These are phyloP conservation scores for Alternaria gaisen DNA, from an alignment of 2,329 filamentous ascomycete genomes.

Conservation along the genomic window DNA sequence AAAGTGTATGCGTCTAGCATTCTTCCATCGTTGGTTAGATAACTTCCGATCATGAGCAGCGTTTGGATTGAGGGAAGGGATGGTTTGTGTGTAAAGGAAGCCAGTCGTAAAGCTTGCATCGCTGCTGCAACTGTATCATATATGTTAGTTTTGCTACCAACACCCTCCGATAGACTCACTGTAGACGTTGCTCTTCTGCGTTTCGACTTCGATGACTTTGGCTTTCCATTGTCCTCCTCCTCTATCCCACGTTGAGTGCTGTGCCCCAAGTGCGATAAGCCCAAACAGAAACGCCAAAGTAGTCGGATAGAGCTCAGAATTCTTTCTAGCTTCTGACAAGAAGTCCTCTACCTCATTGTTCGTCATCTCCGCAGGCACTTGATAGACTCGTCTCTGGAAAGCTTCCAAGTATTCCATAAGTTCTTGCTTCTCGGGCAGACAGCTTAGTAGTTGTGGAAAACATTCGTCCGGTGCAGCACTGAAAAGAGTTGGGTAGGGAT, in stretches of 20 bases:
- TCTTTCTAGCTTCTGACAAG: conserved; percentile 52
- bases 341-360: conserved; percentile 57
- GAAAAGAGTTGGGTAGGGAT: conserved; percentile 59
- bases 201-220: conserved; percentile 49
- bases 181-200: conserved; percentile 54
- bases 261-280: conserved; percentile 57
- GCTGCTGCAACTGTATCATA: conserved; percentile 55
- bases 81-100: conserved; percentile 60
- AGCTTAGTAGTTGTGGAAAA: conserved; percentile 48
- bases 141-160: conserved; percentile 1
- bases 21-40: conserved; percentile 59
- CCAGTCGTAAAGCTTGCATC: conserved; percentile 60
- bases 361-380: conserved; percentile 56
- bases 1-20: conserved; percentile 62
- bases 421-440: conserved; percentile 52
- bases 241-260: conserved; percentile 57
- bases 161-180: conserved; percentile 45
- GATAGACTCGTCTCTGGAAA: conserved; percentile 56
- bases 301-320: conserved; percentile 56
- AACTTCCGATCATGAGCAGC: conserved; percentile 59
- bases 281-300: conserved; percentile 61
- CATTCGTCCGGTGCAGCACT: conserved; percentile 45
- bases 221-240: conserved; percentile 51
- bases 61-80: conserved; percentile 58
- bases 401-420: conserved; percentile 52